phyloP scores from a whole-genome alignment of 768 basidiomycete genomes.

The Dacryopinax primogenitus region DNA sequence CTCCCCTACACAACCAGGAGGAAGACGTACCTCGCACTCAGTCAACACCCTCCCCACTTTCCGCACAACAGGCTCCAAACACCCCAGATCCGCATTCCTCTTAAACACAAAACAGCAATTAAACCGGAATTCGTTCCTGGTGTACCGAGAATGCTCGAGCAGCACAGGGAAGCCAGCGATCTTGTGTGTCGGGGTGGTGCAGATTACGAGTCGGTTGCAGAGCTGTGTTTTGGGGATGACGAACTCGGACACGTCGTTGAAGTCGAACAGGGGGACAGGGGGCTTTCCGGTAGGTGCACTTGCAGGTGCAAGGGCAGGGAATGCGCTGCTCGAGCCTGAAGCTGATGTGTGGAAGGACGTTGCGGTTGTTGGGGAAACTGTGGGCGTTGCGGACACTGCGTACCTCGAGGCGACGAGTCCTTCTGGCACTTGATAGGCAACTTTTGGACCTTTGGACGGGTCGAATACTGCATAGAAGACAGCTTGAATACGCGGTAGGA shows the following conservation, averaged over 20 bases:
- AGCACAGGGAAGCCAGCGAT: constrained; percentile 87
- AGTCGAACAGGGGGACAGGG: constrained; percentile 56
- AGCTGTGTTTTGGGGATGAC: constrained; percentile 79
- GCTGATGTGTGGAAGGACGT: constrained; percentile 22
- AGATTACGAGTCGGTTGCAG: constrained; percentile 79
- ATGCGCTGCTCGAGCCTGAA: constrained; percentile 17
- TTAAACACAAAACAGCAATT: constrained; percentile 97
- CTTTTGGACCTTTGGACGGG: constrained; percentile 67
- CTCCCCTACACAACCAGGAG: not conserved
- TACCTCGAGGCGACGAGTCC: constrained; percentile 49
- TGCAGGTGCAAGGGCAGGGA: constrained; percentile 13
- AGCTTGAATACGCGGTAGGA: constrained; percentile 30
- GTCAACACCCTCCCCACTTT: constrained; percentile 86
- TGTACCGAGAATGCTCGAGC: constrained; percentile 47
- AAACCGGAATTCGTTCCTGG: constrained; percentile 79
- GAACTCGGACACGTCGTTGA: constrained; percentile 84
- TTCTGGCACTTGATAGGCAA: constrained; percentile 89
- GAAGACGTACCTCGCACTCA: constrained; percentile 63
- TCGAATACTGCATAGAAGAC: constrained; percentile 95
- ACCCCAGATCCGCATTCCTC: constrained; percentile 76
- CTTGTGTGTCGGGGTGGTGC: constrained; percentile 65
- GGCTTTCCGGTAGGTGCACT: not conserved
- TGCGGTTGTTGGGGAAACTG: constrained; percentile 25
- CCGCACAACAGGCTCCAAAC: constrained; percentile 89
- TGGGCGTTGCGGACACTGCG: not conserved